Conservation (phyloP, 1,284 basidiomycete species). For the Ceratobasidium sp. region DNA sequence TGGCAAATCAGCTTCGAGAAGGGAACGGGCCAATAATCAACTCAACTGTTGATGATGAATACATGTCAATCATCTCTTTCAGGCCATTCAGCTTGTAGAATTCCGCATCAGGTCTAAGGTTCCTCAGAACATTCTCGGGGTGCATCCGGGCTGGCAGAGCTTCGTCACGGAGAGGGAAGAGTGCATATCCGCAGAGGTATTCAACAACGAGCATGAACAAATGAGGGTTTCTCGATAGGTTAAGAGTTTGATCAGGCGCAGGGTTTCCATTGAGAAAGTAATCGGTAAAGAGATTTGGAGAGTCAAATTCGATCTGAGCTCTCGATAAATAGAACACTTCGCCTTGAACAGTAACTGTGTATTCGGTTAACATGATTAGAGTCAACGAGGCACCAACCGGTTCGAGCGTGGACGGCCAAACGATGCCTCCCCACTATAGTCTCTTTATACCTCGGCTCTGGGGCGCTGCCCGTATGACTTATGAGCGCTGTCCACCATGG, state of each 20-base stretch:
- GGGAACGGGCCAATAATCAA: background rate
- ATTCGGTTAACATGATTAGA: background rate
- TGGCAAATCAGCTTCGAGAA: background rate
- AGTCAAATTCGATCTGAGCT: background rate
- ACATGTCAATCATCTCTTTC: background rate
- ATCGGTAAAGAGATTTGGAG: background rate
- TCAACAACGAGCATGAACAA: background rate
- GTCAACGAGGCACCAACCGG: too few species aligned
- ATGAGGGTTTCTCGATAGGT: background rate
- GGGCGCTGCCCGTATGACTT: too few species aligned
- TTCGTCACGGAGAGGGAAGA: background rate
- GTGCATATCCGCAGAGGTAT: background rate
- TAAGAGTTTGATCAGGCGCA: background rate
- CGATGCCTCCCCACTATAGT: too few species aligned
- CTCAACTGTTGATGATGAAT: background rate
- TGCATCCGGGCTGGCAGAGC: background rate
- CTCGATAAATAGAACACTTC: background rate
- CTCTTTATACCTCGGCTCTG: too few species aligned
- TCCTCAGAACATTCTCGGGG: background rate
- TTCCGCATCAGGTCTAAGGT: background rate
- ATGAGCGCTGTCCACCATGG: too few species aligned
- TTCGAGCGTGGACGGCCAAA: too few species aligned
- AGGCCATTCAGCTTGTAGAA: background rate
- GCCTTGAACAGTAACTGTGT: background rate
- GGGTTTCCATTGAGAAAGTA: background rate